phyloP scores from a whole-genome alignment of 140 eudicot species.

The Erigeron philadelphicus region DNA sequence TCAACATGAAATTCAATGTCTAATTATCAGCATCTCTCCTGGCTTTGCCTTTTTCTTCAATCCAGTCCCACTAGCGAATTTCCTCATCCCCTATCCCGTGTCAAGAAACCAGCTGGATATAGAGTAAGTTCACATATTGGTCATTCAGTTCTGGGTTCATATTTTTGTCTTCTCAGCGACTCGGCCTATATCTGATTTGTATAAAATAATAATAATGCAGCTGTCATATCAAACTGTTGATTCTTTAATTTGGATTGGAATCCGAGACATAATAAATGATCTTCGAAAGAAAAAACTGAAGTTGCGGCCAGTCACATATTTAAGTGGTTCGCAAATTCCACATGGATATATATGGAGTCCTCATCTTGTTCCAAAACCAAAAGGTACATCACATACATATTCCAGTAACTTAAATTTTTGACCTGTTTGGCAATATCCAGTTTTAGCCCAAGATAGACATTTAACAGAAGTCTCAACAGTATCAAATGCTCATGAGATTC shows the following conservation, averaged over 20 bases:
- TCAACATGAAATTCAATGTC: too few relatives aligned
- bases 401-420: too few relatives aligned
- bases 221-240: slow-evolving; percentile 93
- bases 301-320: slow-evolving; percentile 84
- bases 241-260: slow-evolving; percentile 94
- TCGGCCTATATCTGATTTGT: slow-evolving; percentile 16
- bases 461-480: too few relatives aligned
- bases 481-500: neutral
- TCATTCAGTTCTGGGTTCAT: neutral
- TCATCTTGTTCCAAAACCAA: slow-evolving; percentile 98
- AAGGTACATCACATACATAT: slow-evolving; percentile 43
- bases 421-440: too few relatives aligned
- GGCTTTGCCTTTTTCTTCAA: slow-evolving; percentile 12
- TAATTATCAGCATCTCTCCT: too few relatives aligned
- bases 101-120: slow-evolving; percentile 96
- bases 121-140: slow-evolving; percentile 53
- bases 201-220: slow-evolving; percentile 40
- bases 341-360: slow-evolving; percentile 99
- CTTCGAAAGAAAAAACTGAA: slow-evolving; percentile 83
- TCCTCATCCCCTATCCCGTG: slow-evolving; percentile 97
- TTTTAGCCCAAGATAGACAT: too few relatives aligned
- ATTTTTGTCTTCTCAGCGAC: neutral
- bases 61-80: slow-evolving; percentile 97
- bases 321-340: slow-evolving; percentile 93
- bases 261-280: slow-evolving; percentile 94